Evolutionary conservation across 805 yeast species (phyloP), one percentile per base, ranked within the genome.

Genomic region (Teunomyces aglyptinius): DNA sequence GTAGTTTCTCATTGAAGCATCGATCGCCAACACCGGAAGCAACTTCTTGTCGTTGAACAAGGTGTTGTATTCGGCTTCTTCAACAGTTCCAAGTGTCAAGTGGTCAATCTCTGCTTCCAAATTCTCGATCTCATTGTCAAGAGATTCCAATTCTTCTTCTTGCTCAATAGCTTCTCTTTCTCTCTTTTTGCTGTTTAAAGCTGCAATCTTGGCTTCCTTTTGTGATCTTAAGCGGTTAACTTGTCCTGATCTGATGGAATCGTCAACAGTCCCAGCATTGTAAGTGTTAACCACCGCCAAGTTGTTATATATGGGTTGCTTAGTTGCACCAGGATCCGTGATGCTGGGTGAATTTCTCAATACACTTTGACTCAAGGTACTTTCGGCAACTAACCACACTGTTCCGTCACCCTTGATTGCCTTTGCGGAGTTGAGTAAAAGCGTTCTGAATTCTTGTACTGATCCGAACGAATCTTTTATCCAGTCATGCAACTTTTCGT

Each of bases 361-460:
- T 20, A 58, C 53, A 34, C 52, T 52, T 43, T 68, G 68, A 16
- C 68, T 55, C 47, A 61, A 56, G 38, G 62, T 62, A 12, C 63
- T 73, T 65, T 74, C 75, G 48, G 92, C 95, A 18, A 90, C 84
- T 15, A 94, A 71, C 94, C 97, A 94, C 8, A 91, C 86, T 66
- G 77, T 83, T 3, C 99, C 99, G 64, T 89, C 92, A 43, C 98
- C 97, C 50, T 85, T 81, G 50, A 89, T 79, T 3, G 85, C 77
- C 42, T 73, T 67, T 8, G 92, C 89, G 1, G 94, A 82, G 48
- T 80, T 78, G 48, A 87, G 60, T 38, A 94, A 65, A 40, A 88
- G 75, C 1, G 86, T 80, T 55, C 86, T 77, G 61, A 94, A 84
- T 61, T 89, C 95, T 12, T 77, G 80, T 7, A 89, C 51, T 0